A percentile compares a stretch with the other conserved stretches of the same genome.
Evolutionary conservation across 441 rosid genomes (phyloP).

Genomic region (Croton laevigatus): DNA sequence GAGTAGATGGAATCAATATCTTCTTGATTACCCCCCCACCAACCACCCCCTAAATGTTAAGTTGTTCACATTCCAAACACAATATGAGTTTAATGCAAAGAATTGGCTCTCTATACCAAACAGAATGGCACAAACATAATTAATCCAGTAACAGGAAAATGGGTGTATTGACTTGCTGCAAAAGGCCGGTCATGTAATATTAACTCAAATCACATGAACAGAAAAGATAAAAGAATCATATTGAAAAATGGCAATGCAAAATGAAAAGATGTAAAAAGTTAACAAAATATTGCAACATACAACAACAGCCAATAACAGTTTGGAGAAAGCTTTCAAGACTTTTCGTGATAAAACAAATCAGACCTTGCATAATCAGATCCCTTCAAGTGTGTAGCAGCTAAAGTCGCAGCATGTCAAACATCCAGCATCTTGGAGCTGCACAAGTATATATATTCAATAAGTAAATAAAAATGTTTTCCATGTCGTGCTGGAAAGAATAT

Average conservation of each 20-base stretch:
- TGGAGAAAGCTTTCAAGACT: background rate
- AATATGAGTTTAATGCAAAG: background rate
- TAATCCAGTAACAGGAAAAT: background rate
- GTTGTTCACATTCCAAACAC: background rate
- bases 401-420: slow-evolving; percentile 99
- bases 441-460: slow-evolving; percentile 8
- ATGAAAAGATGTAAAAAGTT: background rate
- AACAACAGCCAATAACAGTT: background rate
- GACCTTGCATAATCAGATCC: slow-evolving; percentile 99
- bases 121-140: background rate
- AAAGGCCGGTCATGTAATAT: background rate
- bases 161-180: background rate
- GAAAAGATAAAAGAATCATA: background rate
- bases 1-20: no score
- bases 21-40: no score
- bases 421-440: slow-evolving; percentile 98
- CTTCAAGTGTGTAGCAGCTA: slow-evolving; percentile 90
- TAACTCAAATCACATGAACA: background rate
- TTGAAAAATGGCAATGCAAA: slow-evolving; percentile 1
- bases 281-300: slow-evolving; percentile 20
- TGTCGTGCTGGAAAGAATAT: background rate
- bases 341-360: slow-evolving; percentile 11
- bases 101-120: background rate
- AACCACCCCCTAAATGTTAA: background rate
- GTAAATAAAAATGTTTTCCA: background rate